These are phyloP conservation scores for Talaromyces albobiverticillius DNA, from an alignment of 2,329 filamentous ascomycete species.

Conservation along the genomic window DNA sequence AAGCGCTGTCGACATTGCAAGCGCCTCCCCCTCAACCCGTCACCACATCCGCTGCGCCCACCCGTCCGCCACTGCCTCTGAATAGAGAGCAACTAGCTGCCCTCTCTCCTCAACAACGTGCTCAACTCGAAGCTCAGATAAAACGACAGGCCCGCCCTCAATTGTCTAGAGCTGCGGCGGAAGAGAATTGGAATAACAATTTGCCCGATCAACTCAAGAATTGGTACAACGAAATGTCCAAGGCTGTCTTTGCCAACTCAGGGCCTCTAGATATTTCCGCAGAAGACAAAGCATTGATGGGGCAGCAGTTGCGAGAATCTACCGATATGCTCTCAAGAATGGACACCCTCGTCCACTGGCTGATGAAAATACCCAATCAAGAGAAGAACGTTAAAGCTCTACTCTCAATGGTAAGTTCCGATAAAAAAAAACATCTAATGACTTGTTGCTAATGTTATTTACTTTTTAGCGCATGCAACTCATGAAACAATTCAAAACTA, in stretches of 20 bases:
- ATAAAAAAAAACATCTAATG: too few species aligned
- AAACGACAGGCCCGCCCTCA: conserved; percentile 32
- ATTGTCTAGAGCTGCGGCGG: conserved; percentile 31
- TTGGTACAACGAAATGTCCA: conserved; percentile 36
- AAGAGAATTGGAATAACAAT: conserved; percentile 38
- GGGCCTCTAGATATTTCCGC: conserved; percentile 35
- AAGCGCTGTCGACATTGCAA: conserved; percentile 27
- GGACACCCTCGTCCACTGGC: conserved; percentile 41
- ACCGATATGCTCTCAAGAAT: conserved; percentile 43
- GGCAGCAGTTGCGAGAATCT: conserved; percentile 38
- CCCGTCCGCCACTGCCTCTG: conserved; percentile 22
- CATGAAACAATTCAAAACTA: conserved; percentile 45
- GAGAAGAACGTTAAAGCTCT: conserved; percentile 37
- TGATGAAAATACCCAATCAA: conserved; percentile 37
- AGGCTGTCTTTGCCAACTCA: conserved; percentile 26
- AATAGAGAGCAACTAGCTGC: conserved; percentile 37
- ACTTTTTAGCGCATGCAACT: conserved; percentile 39
- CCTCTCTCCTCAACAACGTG: conserved; percentile 42
- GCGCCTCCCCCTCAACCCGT: conserved; percentile 20
- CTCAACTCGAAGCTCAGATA: conserved; percentile 34
- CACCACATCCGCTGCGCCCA: conserved; percentile 20
- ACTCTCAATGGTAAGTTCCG: conserved; percentile 35
- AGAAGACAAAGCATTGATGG: conserved; percentile 37
- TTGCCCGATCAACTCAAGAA: conserved; percentile 38
- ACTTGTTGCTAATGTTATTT: not conserved